A percentile compares a stretch with the other conserved stretches of the same genome.
Conservation (phyloP, 306 rosid genomes). For the Sicyos edulis region DNA sequence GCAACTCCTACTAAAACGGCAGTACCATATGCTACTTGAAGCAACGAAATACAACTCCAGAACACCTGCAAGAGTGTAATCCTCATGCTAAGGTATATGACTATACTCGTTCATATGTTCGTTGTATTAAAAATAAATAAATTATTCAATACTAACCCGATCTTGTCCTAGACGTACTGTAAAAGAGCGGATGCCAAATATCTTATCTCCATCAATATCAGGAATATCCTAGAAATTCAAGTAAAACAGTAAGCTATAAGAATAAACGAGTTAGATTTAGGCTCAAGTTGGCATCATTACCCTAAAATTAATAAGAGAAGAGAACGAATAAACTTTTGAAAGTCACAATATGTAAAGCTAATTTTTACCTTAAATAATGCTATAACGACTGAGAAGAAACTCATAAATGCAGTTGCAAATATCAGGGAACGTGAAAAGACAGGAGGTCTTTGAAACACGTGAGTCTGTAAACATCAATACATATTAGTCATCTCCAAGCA, state of each 20-base stretch:
- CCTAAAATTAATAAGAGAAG: neutral
- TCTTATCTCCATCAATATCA: slow-evolving; percentile 87
- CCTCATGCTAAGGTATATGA: neutral
- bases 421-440: slow-evolving; percentile 67
- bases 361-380: slow-evolving; percentile 84
- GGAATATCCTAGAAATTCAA: slow-evolving; percentile 69
- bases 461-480: slow-evolving; percentile 44
- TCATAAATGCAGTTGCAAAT: slow-evolving; percentile 92
- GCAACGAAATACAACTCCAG: slow-evolving; percentile 83
- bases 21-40: slow-evolving; percentile 71
- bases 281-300: neutral
- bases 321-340: neutral
- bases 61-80: slow-evolving; percentile 52
- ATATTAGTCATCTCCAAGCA: slow-evolving; percentile 26
- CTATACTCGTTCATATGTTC: slow-evolving; percentile 9
- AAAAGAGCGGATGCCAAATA: slow-evolving; percentile 75
- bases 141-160: slow-evolving; percentile 41
- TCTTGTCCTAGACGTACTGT: slow-evolving; percentile 83
- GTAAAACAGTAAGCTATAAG: neutral
- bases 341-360: neutral
- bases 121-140: slow-evolving; percentile 21
- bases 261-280: slow-evolving; percentile 17
- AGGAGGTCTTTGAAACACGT: slow-evolving; percentile 75
- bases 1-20: slow-evolving; percentile 71
- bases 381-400: slow-evolving; percentile 94